Evolutionary conservation across 306 rosid genomes (phyloP).

Genomic region (Fagus crenata): DNA sequence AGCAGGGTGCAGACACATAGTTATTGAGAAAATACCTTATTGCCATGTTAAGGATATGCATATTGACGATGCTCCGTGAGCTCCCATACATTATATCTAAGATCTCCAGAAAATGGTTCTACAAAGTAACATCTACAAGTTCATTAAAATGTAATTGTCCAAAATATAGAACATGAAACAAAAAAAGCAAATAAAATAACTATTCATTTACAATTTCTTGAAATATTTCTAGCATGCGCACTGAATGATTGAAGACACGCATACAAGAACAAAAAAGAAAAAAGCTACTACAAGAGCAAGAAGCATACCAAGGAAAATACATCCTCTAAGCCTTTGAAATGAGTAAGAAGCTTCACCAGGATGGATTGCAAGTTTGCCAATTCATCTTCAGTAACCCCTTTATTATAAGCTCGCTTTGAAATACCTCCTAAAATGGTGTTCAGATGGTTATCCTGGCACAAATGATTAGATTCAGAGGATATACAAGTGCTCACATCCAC

Average conservation of each 20-base stretch:
- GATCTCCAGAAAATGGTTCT: conserved; percentile 80
- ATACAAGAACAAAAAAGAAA: not conserved
- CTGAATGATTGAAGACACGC: not conserved
- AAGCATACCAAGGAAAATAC: conserved; percentile 62
- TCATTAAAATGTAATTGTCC: not conserved
- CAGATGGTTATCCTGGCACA: conserved; percentile 66
- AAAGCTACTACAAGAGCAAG: conserved; percentile 22
- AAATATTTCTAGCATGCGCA: conserved; percentile 13
- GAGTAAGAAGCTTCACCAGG: conserved; percentile 75
- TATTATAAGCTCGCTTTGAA: conserved; percentile 46
- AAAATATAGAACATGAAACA: not conserved
- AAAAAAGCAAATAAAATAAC: not conserved
- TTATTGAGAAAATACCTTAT: conserved; percentile 53
- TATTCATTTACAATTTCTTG: not conserved
- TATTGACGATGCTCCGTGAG: conserved; percentile 55
- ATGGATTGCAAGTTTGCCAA: conserved; percentile 77
- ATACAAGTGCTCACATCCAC: not conserved
- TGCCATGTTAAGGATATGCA: conserved; percentile 76
- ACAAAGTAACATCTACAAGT: conserved; percentile 30
- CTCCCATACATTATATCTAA: conserved; percentile 69
- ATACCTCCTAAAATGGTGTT: conserved; percentile 72
- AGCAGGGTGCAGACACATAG: conserved; percentile 10
- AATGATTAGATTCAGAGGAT: conserved; percentile 25
- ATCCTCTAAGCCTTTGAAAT: conserved; percentile 58
- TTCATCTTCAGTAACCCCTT: conserved; percentile 57